Evolutionary conservation across 2,329 filamentous ascomycete species (phyloP).

Genomic region (Chrysoporthe austroafricana): DNA sequence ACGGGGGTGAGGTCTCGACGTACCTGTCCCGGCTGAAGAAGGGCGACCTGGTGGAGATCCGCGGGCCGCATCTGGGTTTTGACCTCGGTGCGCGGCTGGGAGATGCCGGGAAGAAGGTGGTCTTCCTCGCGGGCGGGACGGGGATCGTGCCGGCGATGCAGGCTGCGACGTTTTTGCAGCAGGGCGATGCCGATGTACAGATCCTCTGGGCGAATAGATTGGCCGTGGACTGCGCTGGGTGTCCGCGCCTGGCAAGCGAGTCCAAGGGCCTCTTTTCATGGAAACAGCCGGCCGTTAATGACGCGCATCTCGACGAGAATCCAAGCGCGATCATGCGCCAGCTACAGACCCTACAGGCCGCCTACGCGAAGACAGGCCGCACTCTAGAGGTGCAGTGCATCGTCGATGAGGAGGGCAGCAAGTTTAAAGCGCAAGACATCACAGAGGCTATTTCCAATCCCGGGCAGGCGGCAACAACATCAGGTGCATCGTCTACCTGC

Average conservation of each 20-base stretch:
- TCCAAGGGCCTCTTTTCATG: constrained; percentile 9
- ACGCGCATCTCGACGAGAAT: constrained; percentile 29
- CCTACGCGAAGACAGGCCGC: constrained; percentile 55
- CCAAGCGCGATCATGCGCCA: constrained; percentile 61
- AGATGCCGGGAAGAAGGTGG: constrained; percentile 50
- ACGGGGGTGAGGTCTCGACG: constrained; percentile 81
- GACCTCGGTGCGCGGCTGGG: constrained; percentile 46
- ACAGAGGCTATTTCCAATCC: constrained; percentile 35
- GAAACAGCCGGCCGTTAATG: constrained; percentile 37
- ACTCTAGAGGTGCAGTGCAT: constrained; percentile 70
- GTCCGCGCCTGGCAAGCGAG: constrained; percentile 34
- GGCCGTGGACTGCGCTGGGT: constrained; percentile 67
- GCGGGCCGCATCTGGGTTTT: constrained; percentile 78
- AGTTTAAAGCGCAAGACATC: constrained; percentile 62
- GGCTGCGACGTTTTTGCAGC: constrained; percentile 63
- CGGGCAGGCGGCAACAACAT: constrained; percentile 34
- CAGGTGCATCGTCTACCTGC: constrained; percentile 27
- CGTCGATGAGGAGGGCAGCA: constrained; percentile 77
- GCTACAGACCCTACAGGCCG: constrained; percentile 56
- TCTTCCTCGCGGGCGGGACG: constrained; percentile 91
- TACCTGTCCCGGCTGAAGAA: constrained; percentile 71
- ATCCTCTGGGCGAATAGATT: constrained; percentile 83
- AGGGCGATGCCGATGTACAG: constrained; percentile 55
- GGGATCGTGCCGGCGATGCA: constrained; percentile 91
- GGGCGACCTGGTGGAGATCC: constrained; percentile 70